Conservation (phyloP, 2,329 filamentous ascomycete species). For the Trichophyton benhamiae region DNA sequence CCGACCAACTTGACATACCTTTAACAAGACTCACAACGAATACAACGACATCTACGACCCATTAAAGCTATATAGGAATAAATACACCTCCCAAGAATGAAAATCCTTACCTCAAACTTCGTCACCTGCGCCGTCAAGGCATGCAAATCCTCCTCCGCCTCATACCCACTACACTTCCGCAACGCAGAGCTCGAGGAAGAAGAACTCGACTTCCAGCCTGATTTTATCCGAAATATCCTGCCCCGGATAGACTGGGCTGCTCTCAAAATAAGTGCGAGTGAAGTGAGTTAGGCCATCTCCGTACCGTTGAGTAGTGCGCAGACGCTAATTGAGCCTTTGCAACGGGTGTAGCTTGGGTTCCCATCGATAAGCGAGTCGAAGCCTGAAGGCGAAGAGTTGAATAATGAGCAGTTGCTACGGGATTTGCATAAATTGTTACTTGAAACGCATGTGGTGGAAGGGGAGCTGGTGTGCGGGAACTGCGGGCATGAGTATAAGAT, state of each 20-base stretch:
- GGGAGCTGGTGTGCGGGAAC: conserved; percentile 77
- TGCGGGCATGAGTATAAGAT: conserved; percentile 91
- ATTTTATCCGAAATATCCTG: conserved; percentile 73
- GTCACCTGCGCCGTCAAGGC: conserved; percentile 90
- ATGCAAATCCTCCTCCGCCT: conserved; percentile 68
- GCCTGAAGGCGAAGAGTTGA: conserved; percentile 50
- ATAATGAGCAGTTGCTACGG: conserved; percentile 56
- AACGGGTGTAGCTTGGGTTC: conserved; percentile 55
- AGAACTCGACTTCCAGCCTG: conserved; percentile 66
- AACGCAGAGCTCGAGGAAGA: conserved; percentile 82
- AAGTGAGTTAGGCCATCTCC: conserved; percentile 29
- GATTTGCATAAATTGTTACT: conserved; percentile 73
- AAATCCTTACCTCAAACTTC: conserved; percentile 91
- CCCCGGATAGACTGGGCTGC: conserved; percentile 82
- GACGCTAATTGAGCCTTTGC: too few relatives aligned
- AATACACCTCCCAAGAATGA: conserved; percentile 53
- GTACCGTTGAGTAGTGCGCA: background rate
- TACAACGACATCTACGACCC: background rate
- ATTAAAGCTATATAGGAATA: background rate
- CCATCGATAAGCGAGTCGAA: conserved; percentile 55
- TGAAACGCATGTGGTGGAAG: conserved; percentile 80
- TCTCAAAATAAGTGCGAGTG: conserved; percentile 59
- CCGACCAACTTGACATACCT: background rate
- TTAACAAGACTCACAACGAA: too few relatives aligned
- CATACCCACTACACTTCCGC: conserved; percentile 83